Conservation (phyloP, 106 monocot genomes). For the Dendrobium chrysotoxum region DNA sequence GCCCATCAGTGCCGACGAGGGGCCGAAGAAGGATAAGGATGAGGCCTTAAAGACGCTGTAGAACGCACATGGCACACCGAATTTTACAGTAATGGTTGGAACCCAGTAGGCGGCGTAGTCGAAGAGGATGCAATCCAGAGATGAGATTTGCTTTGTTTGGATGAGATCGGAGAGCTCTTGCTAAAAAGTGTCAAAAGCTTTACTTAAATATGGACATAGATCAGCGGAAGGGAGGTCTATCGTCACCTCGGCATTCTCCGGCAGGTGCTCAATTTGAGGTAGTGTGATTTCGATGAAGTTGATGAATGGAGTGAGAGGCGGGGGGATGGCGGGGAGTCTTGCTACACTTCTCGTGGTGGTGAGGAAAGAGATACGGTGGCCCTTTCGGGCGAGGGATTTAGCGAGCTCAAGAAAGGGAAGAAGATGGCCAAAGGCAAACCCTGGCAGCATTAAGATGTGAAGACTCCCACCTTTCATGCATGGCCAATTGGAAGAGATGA, state of each 20-base stretch:
- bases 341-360: slow-evolving; percentile 55
- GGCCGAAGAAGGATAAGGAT: slow-evolving; percentile 16
- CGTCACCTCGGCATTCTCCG: too few relatives aligned
- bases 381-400: slow-evolving; percentile 32
- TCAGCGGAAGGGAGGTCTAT: too few relatives aligned
- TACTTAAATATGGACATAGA: too few relatives aligned
- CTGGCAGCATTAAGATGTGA: too few relatives aligned
- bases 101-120: slow-evolving; percentile 45
- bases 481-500: slow-evolving; percentile 13
- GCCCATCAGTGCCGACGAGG: background rate
- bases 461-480: too few relatives aligned
- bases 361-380: slow-evolving; percentile 53
- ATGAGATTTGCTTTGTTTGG: background rate
- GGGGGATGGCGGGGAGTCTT: slow-evolving; percentile 23
- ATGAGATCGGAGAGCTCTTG: background rate
- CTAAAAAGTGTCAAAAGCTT: too few relatives aligned
- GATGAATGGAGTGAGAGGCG: too few relatives aligned
- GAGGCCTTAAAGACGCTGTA: slow-evolving; percentile 15
- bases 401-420: slow-evolving; percentile 26
- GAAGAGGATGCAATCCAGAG: slow-evolving; percentile 31
- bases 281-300: too few relatives aligned
- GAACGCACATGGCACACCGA: slow-evolving; percentile 18
- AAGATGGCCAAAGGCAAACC: too few relatives aligned
- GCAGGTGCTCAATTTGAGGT: too few relatives aligned
- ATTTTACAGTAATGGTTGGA: slow-evolving; percentile 7